These are phyloP conservation scores for Castanopsis chinensis DNA, from an alignment of 306 rosid species.

Conservation along the genomic window DNA sequence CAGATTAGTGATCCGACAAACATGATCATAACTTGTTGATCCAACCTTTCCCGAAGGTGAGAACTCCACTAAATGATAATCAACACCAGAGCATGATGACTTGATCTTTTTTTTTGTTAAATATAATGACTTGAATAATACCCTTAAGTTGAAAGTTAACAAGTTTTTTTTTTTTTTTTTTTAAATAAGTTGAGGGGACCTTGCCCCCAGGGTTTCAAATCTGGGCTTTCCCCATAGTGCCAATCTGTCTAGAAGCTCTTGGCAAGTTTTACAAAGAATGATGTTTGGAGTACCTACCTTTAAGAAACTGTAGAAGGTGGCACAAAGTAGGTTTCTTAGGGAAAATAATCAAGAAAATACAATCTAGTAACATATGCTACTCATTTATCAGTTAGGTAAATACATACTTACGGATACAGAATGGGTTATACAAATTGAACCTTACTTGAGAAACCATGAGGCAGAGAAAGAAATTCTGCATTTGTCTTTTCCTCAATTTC, in stretches of 20 bases:
- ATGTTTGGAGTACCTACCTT: background rate
- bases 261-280: background rate
- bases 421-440: conserved; percentile 5
- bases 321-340: background rate
- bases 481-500: conserved; percentile 84
- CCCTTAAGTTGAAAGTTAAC: background rate
- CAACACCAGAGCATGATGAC: background rate
- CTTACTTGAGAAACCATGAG: conserved; percentile 94
- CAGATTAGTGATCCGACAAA: background rate
- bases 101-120: background rate
- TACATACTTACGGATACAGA: background rate
- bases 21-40: background rate
- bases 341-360: background rate
- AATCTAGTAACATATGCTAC: background rate
- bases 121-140: background rate
- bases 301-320: background rate
- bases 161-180: no score
- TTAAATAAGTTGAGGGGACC: no score
- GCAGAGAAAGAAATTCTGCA: conserved; percentile 83
- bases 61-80: background rate
- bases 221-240: no score
- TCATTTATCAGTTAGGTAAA: background rate
- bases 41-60: background rate
- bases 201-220: no score
- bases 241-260: no score